These are phyloP conservation scores for Chlorella sp. DNA, from an alignment of 139 green algal genomes.

Conservation along the genomic window DNA sequence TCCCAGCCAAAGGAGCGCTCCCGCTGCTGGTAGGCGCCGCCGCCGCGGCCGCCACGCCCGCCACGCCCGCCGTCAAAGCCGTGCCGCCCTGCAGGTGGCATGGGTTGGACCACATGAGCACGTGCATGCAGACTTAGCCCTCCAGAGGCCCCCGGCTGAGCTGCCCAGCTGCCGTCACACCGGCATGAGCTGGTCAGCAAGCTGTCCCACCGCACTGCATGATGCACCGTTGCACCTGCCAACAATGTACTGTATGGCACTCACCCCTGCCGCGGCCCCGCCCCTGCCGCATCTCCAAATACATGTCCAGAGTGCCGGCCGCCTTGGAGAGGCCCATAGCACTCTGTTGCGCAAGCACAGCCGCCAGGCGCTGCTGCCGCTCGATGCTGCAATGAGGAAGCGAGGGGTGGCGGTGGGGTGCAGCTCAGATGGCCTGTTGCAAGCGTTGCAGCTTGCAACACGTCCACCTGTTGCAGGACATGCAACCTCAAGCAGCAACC, in stretches of 20 bases:
- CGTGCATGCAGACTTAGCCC: too few species aligned
- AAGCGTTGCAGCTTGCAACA: too few species aligned
- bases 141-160: too few species aligned
- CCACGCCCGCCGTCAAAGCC: slow-evolving; percentile 12
- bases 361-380: slow-evolving; percentile 41
- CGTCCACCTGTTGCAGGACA: background rate
- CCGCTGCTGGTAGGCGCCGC: too few species aligned
- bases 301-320: slow-evolving; percentile 48
- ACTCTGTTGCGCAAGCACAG: slow-evolving; percentile 38
- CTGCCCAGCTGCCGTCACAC: too few species aligned
- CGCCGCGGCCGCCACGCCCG: slow-evolving; percentile 6
- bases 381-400: slow-evolving; percentile 5
- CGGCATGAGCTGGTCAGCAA: too few species aligned
- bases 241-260: too few species aligned
- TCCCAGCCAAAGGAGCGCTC: slow-evolving; percentile 27
- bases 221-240: background rate
- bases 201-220: background rate
- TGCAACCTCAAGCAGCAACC: background rate
- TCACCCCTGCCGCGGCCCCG: background rate
- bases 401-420: background rate
- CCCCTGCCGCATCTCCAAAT: slow-evolving; percentile 13
- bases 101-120: too few species aligned
- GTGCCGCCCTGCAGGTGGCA: background rate
- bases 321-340: slow-evolving; percentile 40
- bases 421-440: too few species aligned